Conservation (phyloP, 2,329 filamentous ascomycete species). For the Colletotrichum brevisporum region DNA sequence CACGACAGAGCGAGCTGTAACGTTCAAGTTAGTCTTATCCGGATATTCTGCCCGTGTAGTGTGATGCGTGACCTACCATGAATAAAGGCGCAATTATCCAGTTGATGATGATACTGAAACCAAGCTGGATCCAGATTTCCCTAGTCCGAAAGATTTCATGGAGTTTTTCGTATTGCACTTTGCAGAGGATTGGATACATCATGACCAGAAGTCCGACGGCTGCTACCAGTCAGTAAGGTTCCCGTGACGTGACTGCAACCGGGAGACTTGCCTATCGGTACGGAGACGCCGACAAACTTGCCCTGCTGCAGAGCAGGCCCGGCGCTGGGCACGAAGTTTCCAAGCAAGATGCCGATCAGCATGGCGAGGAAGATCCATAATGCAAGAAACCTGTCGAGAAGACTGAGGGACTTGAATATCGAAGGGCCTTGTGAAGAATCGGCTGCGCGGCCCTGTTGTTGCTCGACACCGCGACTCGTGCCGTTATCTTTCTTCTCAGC, state of each 20-base stretch:
- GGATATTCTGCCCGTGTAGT: rapidly evolving
- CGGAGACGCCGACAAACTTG: constrained; percentile 77
- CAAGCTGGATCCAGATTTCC: constrained; percentile 83
- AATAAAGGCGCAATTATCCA: constrained; percentile 87
- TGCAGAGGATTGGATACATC: constrained; percentile 96
- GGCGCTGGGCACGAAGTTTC: constrained; percentile 78
- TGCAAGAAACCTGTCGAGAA: constrained; percentile 75
- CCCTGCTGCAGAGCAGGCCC: constrained; percentile 76
- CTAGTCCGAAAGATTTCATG: constrained; percentile 74
- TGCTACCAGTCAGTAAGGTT: constrained; percentile 48
- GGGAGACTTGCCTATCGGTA: constrained; percentile 71
- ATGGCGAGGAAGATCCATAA: constrained; percentile 86
- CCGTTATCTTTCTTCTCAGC: neutral
- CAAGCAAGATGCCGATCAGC: constrained; percentile 80
- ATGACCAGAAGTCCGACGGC: constrained; percentile 87
- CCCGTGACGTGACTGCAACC: neutral
- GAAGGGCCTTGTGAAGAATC: constrained; percentile 49
- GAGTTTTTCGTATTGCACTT: constrained; percentile 83
- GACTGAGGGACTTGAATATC: constrained; percentile 68
- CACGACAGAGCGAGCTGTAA: constrained; percentile 75
- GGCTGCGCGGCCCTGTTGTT: constrained; percentile 4
- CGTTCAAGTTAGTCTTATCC: neutral
- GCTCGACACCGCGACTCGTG: constrained; percentile 31
- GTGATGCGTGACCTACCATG: constrained; percentile 71
- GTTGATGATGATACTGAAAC: constrained; percentile 82